Base-by-base conservation (phyloP, 2,329 filamentous ascomycete species). In the Colletotrichum gigasporum region DNA sequence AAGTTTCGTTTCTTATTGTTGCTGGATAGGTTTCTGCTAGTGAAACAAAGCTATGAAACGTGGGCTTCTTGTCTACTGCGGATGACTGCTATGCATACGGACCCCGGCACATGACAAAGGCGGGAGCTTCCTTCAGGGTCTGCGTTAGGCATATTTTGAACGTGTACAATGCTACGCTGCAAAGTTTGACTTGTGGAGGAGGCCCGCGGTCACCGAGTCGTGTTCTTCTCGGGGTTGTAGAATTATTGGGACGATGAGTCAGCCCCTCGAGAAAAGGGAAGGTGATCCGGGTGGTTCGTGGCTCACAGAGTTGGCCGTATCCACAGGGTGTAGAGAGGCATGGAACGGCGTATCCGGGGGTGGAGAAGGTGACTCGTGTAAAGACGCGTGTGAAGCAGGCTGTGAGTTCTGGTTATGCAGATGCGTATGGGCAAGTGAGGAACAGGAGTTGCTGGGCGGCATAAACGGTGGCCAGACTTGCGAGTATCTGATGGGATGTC, bases 21-120 rank as follows among this genome's bases (percentile, higher is more conserved):
- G 16, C n/a, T 32, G 30, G 16, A 28, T 42, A 34, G 16, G 35
- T 34, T 32, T 39, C 6, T 62, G 16, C 14, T 16, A 34, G 32
- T 58, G 60, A 52, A 59, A 63, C 54, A 18, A 28, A 60, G 39
- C 28, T 39, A 39, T 63, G 54, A 60, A 60, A 60, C 60, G 30
- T 26, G 20, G 20, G 26, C 35, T 45, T 24, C 18, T 34, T n/a
- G n/a, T n/a, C 26, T 12, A 35, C 16, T 11, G 32, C 14, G 30
- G 30, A 35, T 20, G 18, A 16, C 26, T 22, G 20, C 18, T 32
- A 26, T 16, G 20, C 9, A 44, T 24, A 24, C 37, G 9, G 34
- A 24, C 5, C 26, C 24, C n/a, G 11, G 35, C 26, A 41, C 39
- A 39, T 54, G 26, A 18, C 28, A 14, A 24, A 41, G 51, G 32